Percentiles rank a stretch among this genome's conserved stretches.
phyloP scores from a whole-genome alignment of 805 yeast species.

The Cyberlindnera sargentensis region DNA sequence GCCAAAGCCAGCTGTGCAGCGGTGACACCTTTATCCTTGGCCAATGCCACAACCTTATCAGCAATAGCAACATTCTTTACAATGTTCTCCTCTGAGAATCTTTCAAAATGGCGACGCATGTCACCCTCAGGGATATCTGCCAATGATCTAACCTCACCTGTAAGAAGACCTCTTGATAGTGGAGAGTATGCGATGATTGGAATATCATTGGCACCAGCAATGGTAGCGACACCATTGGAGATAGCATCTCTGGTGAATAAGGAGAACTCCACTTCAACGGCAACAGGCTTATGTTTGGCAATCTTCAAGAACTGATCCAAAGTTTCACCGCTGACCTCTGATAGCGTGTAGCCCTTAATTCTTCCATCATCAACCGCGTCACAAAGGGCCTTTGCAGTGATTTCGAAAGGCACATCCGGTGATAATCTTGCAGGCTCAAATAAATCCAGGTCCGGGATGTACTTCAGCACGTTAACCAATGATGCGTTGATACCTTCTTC shows the following conservation, averaged over 20 bases:
- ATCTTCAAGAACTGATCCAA: conserved; percentile 51
- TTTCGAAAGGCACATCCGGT: conserved; percentile 46
- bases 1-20: conserved; percentile 67
- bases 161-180: conserved; percentile 68
- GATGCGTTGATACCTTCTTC: conserved; percentile 40
- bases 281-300: conserved; percentile 44
- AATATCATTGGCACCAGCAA: conserved; percentile 49
- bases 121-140: conserved; percentile 51
- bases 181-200: conserved; percentile 82
- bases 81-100: conserved; percentile 53
- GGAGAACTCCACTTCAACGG: conserved; percentile 77
- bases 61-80: conserved; percentile 47
- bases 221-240: conserved; percentile 54
- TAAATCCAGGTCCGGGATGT: conserved; percentile 44
- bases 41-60: conserved; percentile 42
- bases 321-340: conserved; percentile 63
- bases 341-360: conserved; percentile 64
- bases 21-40: conserved; percentile 38
- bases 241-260: conserved; percentile 58
- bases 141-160: conserved; percentile 47
- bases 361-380: conserved; percentile 56
- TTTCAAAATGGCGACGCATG: conserved; percentile 42
- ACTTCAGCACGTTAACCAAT: conserved; percentile 36
- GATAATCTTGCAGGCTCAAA: conserved; percentile 75
- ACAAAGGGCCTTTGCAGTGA: conserved; percentile 48